These are phyloP conservation scores for Linum tenue DNA, from an alignment of 345 rosid species.

Conservation along the genomic window DNA sequence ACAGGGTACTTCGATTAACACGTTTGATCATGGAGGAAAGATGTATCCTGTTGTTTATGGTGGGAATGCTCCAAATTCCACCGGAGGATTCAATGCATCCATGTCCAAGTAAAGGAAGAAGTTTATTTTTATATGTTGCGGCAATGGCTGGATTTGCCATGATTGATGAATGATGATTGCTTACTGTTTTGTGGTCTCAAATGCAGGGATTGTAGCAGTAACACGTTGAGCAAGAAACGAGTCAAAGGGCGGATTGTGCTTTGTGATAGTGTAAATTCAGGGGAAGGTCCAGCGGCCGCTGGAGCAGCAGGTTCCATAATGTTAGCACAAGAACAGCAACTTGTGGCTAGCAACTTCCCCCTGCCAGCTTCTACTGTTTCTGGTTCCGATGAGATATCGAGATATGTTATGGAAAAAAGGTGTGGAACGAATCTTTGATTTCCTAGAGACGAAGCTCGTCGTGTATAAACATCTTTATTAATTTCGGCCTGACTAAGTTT, in stretches of 20 bases:
- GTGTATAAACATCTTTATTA: neutral
- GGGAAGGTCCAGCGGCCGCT: constrained; percentile 12
- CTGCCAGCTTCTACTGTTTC: constrained; percentile 18
- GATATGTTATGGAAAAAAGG: neutral
- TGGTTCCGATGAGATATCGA: constrained; percentile 17
- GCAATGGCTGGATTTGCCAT: too few relatives aligned
- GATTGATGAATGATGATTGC: too few relatives aligned
- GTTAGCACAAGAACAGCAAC: constrained; percentile 1
- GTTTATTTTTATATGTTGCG: too few relatives aligned
- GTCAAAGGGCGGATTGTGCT: constrained; percentile 33
- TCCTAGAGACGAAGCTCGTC: neutral
- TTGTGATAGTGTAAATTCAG: constrained; percentile 8
- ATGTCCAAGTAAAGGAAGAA: neutral
- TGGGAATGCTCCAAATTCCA: neutral
- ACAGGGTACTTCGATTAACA: constrained; percentile 1
- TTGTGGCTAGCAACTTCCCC: constrained; percentile 10
- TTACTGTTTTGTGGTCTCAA: neutral
- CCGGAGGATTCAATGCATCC: neutral
- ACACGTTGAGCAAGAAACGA: constrained; percentile 15
- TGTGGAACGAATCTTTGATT: neutral
- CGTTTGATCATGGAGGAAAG: neutral
- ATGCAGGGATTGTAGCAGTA: constrained; percentile 12
- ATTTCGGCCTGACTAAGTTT: neutral
- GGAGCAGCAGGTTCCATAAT: constrained; percentile 29
- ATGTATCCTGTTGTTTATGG: constrained; percentile 5